Evolutionary conservation across 2,329 filamentous ascomycete species (phyloP).

Genomic region (Incumbomyces lentus): DNA sequence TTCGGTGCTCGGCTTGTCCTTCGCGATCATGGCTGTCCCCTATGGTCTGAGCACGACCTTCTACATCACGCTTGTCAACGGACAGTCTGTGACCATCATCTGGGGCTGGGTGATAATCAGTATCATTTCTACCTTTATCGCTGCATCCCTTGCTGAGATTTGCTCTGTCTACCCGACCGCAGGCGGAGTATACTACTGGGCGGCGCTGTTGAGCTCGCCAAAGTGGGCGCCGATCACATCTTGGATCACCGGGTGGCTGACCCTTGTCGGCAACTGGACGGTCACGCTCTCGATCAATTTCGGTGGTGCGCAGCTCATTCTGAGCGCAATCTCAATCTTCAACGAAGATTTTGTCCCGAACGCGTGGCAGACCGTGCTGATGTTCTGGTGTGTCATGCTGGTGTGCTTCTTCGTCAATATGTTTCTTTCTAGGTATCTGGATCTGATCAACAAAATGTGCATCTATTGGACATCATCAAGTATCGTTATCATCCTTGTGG

Average conservation of each 20-base stretch:
- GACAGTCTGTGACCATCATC: conserved; percentile 57
- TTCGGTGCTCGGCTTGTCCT: conserved; percentile 57
- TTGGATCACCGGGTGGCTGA: conserved; percentile 63
- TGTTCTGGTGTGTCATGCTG: conserved; percentile 62
- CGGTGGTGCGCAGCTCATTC: conserved; percentile 58
- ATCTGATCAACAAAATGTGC: conserved; percentile 62
- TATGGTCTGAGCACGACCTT: conserved; percentile 60
- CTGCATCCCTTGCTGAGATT: conserved; percentile 58
- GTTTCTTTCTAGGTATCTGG: conserved; percentile 52
- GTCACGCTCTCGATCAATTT: conserved; percentile 59
- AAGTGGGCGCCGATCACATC: conserved; percentile 57
- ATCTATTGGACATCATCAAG: conserved; percentile 61
- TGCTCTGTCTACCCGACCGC: conserved; percentile 59
- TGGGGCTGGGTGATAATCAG: conserved; percentile 61
- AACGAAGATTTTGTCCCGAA: conserved; percentile 57
- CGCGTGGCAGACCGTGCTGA: conserved; percentile 58
- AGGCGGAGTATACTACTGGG: conserved; percentile 62
- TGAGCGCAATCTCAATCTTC: conserved; percentile 59
- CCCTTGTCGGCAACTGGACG: conserved; percentile 65
- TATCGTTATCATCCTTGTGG: conserved; percentile 41
- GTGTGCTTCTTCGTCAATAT: conserved; percentile 55
- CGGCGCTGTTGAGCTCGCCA: conserved; percentile 55
- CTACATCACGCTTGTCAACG: conserved; percentile 57
- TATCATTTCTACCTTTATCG: conserved; percentile 52
- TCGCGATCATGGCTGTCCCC: conserved; percentile 65